A percentile compares a stretch with the other conserved stretches of the same genome.
Evolutionary conservation across 139 green algal genomes (phyloP).

Genomic region (Closterium sp.): DNA sequence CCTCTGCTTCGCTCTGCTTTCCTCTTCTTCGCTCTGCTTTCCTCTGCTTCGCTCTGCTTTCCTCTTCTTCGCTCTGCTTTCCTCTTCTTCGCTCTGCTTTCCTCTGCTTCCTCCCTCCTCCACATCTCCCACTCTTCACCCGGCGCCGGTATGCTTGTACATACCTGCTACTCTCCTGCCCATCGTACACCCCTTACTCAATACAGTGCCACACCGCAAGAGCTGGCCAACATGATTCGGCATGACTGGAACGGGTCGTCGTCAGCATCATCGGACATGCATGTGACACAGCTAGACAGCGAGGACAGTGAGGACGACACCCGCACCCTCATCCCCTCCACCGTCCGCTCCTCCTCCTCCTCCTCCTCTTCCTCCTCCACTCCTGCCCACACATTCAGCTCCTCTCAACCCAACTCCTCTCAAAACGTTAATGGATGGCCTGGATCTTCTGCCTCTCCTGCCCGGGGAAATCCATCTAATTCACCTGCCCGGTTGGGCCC

Average conservation of each 20-base stretch:
- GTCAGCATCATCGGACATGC: not conserved
- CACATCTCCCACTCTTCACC: not conserved
- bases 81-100: not conserved
- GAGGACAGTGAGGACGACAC: conserved; percentile 5
- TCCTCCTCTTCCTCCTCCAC: no score
- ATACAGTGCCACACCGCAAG: not conserved
- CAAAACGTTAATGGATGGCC: not conserved
- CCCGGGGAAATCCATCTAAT: no score
- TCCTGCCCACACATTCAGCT: no score
- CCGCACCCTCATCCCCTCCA: not conserved
- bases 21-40: no score
- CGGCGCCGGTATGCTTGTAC: no score
- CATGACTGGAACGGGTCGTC: not conserved
- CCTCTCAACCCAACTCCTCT: no score
- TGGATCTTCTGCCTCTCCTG: no score
- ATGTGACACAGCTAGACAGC: not conserved
- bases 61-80: no score
- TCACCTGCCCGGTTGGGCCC: not conserved
- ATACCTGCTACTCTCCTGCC: not conserved
- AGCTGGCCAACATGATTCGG: not conserved
- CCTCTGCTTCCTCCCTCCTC: not conserved
- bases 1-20: no score
- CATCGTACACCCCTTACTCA: not conserved
- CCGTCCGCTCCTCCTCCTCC: not conserved
- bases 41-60: no score